Percentiles rank a stretch among this genome's conserved stretches.
Conservation (phyloP, 768 basidiomycete species). For the Obba rivulosa region DNA sequence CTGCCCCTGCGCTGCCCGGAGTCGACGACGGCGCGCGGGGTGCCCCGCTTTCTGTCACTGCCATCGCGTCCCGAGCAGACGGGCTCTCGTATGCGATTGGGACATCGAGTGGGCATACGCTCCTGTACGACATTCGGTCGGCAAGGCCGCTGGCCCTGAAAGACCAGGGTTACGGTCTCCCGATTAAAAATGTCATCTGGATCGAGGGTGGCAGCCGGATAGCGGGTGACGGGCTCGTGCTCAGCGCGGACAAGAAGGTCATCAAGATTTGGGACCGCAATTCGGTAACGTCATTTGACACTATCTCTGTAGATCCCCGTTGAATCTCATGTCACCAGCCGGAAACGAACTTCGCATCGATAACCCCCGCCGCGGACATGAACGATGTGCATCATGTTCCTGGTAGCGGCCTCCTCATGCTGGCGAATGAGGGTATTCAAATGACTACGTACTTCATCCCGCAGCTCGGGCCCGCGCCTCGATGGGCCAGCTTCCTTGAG, state of each 20-base stretch:
- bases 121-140: slow-evolving; percentile 91
- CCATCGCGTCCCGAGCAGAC: slow-evolving; percentile 79
- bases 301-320: neutral
- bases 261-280: slow-evolving; percentile 95
- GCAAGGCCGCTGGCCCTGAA: slow-evolving; percentile 80
- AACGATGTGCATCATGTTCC: slow-evolving; percentile 90
- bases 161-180: slow-evolving; percentile 95
- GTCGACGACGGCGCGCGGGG: slow-evolving; percentile 27
- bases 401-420: slow-evolving; percentile 82
- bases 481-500: slow-evolving; percentile 97
- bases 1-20: slow-evolving; percentile 29
- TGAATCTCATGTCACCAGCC: slow-evolving; percentile 43
- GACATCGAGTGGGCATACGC: slow-evolving; percentile 90
- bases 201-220: slow-evolving; percentile 80
- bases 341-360: slow-evolving; percentile 80
- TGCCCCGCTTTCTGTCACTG: slow-evolving; percentile 61
- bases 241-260: slow-evolving; percentile 95
- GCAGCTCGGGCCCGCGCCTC: slow-evolving; percentile 92
- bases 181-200: slow-evolving; percentile 83
- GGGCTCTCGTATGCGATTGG: slow-evolving; percentile 93
- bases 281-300: slow-evolving; percentile 45
- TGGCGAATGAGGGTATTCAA: slow-evolving; percentile 94
- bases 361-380: slow-evolving; percentile 85
- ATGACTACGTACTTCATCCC: slow-evolving; percentile 95
- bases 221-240: slow-evolving; percentile 83